phyloP scores from a whole-genome alignment of 495 filamentous ascomycete species.

The Penicillium canariense region DNA sequence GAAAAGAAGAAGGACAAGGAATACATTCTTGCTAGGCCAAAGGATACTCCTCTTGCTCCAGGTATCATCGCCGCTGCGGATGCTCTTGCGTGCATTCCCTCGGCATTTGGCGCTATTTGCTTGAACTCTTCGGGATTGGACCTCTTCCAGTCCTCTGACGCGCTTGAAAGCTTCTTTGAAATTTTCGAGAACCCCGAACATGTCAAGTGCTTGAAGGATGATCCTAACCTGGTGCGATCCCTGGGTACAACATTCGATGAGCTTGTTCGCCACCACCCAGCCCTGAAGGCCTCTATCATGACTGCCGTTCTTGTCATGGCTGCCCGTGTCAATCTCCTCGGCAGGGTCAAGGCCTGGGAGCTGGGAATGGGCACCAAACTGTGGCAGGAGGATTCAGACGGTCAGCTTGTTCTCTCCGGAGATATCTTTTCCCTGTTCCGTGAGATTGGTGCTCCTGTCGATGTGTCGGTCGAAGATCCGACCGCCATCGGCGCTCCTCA shows the following conservation, averaged over 20 bases:
- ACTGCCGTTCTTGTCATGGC: conserved; percentile 81
- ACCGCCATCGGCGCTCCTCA: conserved; percentile 31
- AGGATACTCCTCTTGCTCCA: conserved; percentile 52
- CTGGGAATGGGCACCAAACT: conserved; percentile 77
- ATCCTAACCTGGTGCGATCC: conserved; percentile 51
- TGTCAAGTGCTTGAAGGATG: conserved; percentile 73
- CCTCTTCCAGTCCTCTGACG: conserved; percentile 79
- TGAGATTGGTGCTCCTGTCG: conserved; percentile 32
- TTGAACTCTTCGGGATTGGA: conserved; percentile 85
- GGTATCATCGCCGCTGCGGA: conserved; percentile 83
- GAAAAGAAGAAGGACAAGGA: conserved; percentile 27
- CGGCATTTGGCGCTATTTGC: conserved; percentile 90
- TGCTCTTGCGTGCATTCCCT: conserved; percentile 79
- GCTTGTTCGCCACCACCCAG: conserved; percentile 87
- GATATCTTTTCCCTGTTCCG: conserved; percentile 34
- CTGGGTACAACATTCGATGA: conserved; percentile 90
- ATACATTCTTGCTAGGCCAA: conserved; percentile 34
- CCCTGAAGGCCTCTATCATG: conserved; percentile 74
- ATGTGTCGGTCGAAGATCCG: conserved; percentile 29
- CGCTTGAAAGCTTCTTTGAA: conserved; percentile 83
- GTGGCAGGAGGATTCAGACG: conserved; percentile 54
- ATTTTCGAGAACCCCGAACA: conserved; percentile 92
- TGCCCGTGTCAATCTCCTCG: conserved; percentile 68
- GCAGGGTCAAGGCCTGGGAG: conserved; percentile 61
- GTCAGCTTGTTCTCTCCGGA: conserved; percentile 31